These are phyloP conservation scores for Cordyceps cicadae DNA, from an alignment of 2,329 filamentous ascomycete genomes.

Conservation along the genomic window DNA sequence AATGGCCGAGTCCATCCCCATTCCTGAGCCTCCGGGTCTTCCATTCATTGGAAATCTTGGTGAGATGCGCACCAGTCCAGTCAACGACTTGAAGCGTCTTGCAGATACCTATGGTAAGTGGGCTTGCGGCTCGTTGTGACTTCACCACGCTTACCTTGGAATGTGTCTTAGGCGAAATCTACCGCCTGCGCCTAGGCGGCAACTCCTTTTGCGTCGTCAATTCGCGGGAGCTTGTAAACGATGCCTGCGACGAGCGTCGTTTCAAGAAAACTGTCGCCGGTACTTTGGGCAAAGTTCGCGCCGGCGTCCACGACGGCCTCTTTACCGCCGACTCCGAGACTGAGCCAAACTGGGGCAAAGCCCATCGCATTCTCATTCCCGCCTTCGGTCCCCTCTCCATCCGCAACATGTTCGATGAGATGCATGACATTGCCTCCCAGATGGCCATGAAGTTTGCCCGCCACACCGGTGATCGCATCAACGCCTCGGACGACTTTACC, in stretches of 20 bases:
- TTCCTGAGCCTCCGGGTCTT: constrained; percentile 56
- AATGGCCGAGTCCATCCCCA: constrained; percentile 34
- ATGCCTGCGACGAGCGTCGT: constrained; percentile 57
- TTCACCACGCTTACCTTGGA: background rate
- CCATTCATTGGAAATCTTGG: constrained; percentile 58
- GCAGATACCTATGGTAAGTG: constrained; percentile 56
- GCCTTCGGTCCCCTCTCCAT: constrained; percentile 64
- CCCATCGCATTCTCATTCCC: constrained; percentile 57
- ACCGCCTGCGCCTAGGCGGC: constrained; percentile 43
- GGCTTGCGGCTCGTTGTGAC: background rate
- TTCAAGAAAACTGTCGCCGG: constrained; percentile 51
- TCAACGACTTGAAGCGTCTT: constrained; percentile 46
- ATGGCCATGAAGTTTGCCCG: constrained; percentile 61
- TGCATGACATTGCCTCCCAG: constrained; percentile 60
- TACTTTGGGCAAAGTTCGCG: constrained; percentile 41
- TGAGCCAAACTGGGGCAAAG: constrained; percentile 57
- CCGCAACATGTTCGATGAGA: constrained; percentile 59
- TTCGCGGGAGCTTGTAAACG: constrained; percentile 49
- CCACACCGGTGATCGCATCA: constrained; percentile 48
- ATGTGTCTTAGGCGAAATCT: constrained; percentile 45
- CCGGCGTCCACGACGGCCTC: constrained; percentile 55
- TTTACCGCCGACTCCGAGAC: constrained; percentile 46
- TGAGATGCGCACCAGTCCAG: constrained; percentile 53
- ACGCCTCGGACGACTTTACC: constrained; percentile 59
- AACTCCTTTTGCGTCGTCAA: constrained; percentile 41